A percentile compares a stretch with the other conserved stretches of the same genome.
These are phyloP conservation scores for Paracorniculantispora psalliotae DNA, from an alignment of 2,329 filamentous ascomycete genomes.

Conservation along the genomic window DNA sequence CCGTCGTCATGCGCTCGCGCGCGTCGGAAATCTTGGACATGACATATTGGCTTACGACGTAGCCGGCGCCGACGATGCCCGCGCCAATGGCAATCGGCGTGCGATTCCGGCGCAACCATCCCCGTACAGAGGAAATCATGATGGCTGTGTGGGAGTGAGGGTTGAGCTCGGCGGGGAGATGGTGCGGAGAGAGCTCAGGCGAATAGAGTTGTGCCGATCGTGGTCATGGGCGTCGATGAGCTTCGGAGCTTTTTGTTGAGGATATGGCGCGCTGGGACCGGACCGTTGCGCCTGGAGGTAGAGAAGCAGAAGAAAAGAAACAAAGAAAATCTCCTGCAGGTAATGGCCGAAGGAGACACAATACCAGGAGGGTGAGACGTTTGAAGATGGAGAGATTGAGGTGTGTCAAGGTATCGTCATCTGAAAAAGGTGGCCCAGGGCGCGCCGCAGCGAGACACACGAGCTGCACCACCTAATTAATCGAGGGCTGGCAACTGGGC, in stretches of 20 bases:
- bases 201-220: neutral
- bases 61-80: constrained; percentile 82
- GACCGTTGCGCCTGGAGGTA: neutral
- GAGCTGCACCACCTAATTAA: neutral
- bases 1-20: constrained; percentile 92
- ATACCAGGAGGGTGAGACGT: neutral
- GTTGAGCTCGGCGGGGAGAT: neutral
- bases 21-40: constrained; percentile 87
- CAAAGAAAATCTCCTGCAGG: neutral
- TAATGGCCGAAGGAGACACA: neutral
- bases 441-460: neutral
- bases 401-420: constrained; percentile 6
- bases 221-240: neutral
- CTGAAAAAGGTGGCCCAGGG: neutral
- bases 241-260: neutral
- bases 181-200: constrained; percentile 3
- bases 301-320: neutral
- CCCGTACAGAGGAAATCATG: constrained; percentile 70
- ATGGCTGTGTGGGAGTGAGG: constrained; percentile 7
- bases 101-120: constrained; percentile 89
- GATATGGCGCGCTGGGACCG: neutral
- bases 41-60: constrained; percentile 89
- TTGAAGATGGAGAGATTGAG: neutral
- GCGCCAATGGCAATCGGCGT: constrained; percentile 84
- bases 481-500: neutral